phyloP scores from a whole-genome alignment of 148 eudicot species.

The Hydrangea macrophylla region DNA sequence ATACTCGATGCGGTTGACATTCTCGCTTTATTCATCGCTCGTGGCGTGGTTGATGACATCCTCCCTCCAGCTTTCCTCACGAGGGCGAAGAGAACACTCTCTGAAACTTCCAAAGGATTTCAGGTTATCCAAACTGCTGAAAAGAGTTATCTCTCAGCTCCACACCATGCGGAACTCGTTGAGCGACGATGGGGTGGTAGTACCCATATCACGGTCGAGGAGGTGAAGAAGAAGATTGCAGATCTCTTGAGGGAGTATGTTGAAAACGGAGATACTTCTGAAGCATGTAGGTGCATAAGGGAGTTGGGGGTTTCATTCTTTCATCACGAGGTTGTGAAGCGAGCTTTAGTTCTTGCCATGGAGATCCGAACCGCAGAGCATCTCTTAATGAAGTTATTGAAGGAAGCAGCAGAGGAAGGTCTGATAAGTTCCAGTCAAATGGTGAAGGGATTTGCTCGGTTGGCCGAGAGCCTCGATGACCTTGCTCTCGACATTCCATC shows the following conservation, averaged over 20 bases:
- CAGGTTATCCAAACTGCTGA: slow-evolving; percentile 83
- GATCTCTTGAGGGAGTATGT: slow-evolving; percentile 79
- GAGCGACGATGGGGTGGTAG: slow-evolving; percentile 95
- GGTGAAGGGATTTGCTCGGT: slow-evolving; percentile 74
- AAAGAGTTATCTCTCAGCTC: slow-evolving; percentile 97
- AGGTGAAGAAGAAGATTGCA: slow-evolving; percentile 83
- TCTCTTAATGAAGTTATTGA: slow-evolving; percentile 58
- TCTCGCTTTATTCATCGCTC: slow-evolving; percentile 81
- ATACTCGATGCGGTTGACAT: slow-evolving; percentile 83
- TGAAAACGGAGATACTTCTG: slow-evolving; percentile 74
- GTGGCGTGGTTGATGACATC: slow-evolving; percentile 95
- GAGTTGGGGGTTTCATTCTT: slow-evolving; percentile 85
- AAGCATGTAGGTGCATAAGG: slow-evolving; percentile 90
- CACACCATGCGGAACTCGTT: slow-evolving; percentile 96
- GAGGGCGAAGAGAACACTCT: slow-evolving; percentile 55
- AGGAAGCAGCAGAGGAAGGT: slow-evolving; percentile 88
- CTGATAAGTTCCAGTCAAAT: slow-evolving; percentile 89
- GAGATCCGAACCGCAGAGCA: slow-evolving; percentile 66
- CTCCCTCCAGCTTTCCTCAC: slow-evolving; percentile 89
- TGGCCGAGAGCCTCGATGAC: slow-evolving; percentile 89
- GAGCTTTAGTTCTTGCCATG: slow-evolving; percentile 84
- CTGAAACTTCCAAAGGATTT: slow-evolving; percentile 64
- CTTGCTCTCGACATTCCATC: slow-evolving; percentile 87
- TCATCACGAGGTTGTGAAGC: slow-evolving; percentile 93
- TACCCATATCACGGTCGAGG: slow-evolving; percentile 84